Evolutionary conservation across 1,139 yeast genomes (phyloP).

Genomic region (Arxiozyma heterogenica): DNA sequence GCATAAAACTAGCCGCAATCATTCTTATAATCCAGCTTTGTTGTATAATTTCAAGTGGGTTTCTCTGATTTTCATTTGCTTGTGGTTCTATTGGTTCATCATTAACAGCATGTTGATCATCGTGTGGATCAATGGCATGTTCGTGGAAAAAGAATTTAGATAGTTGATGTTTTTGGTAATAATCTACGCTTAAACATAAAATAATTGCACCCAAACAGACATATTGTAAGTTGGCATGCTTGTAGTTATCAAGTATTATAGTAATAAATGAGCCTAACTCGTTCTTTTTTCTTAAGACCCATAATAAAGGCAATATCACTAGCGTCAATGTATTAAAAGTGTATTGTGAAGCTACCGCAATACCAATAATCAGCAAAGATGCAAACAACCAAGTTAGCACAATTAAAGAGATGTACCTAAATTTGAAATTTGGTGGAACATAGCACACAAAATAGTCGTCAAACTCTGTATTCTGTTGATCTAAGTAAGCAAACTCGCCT

Average conservation of each 20-base stretch:
- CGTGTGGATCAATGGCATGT: conserved; percentile 5
- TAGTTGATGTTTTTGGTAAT: conserved; percentile 12
- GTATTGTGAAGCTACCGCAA: conserved; percentile 33
- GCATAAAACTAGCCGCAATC: not conserved
- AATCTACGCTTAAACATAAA: conserved; percentile 14
- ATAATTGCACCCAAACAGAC: conserved; percentile 21
- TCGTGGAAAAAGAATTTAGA: conserved; percentile 9
- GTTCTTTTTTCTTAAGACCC: conserved; percentile 5
- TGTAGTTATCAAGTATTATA: conserved; percentile 4
- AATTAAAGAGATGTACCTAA: conserved; percentile 49
- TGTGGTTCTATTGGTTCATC: not conserved
- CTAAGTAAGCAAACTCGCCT: conserved; percentile 48
- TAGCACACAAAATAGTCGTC: conserved; percentile 70
- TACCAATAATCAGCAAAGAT: conserved; percentile 38
- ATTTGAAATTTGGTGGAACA: conserved; percentile 69
- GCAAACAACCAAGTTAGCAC: conserved; percentile 65
- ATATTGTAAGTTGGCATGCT: conserved; percentile 16
- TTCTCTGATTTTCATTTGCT: conserved; percentile 1
- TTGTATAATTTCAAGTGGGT: conserved; percentile 4
- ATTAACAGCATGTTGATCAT: not conserved
- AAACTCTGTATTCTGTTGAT: conserved; percentile 40
- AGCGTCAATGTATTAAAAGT: conserved; percentile 33
- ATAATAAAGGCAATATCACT: conserved; percentile 9
- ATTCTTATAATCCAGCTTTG: conserved; percentile 6
- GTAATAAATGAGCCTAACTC: not conserved